Base-by-base conservation (phyloP, 371 early-diverging fungal genomes). In the Mucor circinelloides region DNA sequence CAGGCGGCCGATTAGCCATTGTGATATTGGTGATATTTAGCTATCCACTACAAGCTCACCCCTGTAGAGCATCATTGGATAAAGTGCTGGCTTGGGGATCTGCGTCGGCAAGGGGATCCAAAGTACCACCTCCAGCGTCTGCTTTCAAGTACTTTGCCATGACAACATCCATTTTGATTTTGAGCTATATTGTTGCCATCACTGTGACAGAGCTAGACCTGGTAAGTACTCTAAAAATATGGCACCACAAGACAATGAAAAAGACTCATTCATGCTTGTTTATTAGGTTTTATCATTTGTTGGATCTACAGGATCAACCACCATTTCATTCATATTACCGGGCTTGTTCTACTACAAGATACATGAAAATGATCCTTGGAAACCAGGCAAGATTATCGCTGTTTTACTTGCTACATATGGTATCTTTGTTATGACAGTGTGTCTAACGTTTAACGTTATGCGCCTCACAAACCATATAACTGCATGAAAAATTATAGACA, bases 231-330 rank as follows among this genome's bases (percentile, higher is more conserved):
- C 34, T 34, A 34, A 13, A n/a, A 36, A 9, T 6, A 50, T 25
- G 23, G 6, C 25, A 13, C 6, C 9, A 48, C 5, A 1, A 6
- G 9, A 12, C 19, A 6, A 48, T 21, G 21, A 19, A 23, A 48
- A 23, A 50, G 13, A 50, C 58, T 48, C 30, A 56, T 42, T 19
- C 7, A 23, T 60, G 2, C 6, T 40, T 40, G 6, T 55, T n/a
- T 9, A 56, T 17, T 66, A 87, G 79, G 89, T 99, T 8, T 83
- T 99, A 60, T 81, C 97, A 0, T 86, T 98, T 68, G 98, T 99
- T 4, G 99, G 99, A 12, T 95, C 99, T 1, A 99, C 99, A 1
- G 99, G 99, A 8, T 97, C 98, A 1, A 97, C 99, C 1, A 89
- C 95, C 19, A 97, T 99, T 63, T 97, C 98, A 63, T 96, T 99